Percentiles rank a stretch among this genome's conserved stretches.
These are phyloP conservation scores for Salix brachista DNA, from an alignment of 345 rosid species.

Conservation along the genomic window DNA sequence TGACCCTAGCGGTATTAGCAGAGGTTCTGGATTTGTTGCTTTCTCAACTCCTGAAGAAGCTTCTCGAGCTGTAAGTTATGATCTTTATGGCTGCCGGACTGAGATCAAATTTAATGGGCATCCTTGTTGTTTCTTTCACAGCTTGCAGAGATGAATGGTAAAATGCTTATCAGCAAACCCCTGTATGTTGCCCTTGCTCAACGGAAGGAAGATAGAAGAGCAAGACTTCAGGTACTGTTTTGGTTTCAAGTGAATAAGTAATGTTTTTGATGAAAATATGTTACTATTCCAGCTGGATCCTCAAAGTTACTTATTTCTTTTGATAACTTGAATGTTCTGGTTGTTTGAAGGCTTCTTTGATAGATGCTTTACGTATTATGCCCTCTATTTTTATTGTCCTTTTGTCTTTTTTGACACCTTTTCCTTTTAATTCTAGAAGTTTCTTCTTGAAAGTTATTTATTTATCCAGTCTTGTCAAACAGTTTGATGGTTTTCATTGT, in stretches of 20 bases:
- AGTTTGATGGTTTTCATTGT: neutral
- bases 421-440: neutral
- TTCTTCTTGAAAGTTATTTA: neutral
- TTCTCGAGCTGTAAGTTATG: constrained; percentile 19
- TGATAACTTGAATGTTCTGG: neutral
- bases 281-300: neutral
- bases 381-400: neutral
- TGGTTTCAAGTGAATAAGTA: neutral
- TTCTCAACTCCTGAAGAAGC: constrained; percentile 29
- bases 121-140: neutral
- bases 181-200: constrained; percentile 30
- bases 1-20: constrained; percentile 22
- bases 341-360: neutral
- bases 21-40: constrained; percentile 29
- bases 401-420: neutral
- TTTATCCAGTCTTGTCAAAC: neutral
- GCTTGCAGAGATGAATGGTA: constrained; percentile 29
- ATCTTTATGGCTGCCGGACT: neutral
- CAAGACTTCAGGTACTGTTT: constrained; percentile 16
- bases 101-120: neutral
- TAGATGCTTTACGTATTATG: neutral
- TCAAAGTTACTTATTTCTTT: neutral
- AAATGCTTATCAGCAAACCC: constrained; percentile 25
- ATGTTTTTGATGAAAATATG: neutral
- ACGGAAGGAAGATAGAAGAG: constrained; percentile 26